These are phyloP conservation scores for Tagetes patula DNA, from an alignment of 129 eudicot species.

Conservation along the genomic window DNA sequence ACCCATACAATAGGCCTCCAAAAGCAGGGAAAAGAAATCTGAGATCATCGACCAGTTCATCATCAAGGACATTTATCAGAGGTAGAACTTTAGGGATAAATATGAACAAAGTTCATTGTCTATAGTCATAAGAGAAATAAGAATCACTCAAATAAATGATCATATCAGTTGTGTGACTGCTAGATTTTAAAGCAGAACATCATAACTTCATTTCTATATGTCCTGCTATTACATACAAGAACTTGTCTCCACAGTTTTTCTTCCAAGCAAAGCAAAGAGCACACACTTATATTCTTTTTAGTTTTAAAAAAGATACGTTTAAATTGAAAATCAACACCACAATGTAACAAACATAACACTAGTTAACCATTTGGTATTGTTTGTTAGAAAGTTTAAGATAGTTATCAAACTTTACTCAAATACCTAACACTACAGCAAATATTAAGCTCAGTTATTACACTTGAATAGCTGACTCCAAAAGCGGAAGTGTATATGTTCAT, in stretches of 20 bases:
- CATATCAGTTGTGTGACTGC: conserved; percentile 15
- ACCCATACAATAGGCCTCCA: conserved; percentile 97
- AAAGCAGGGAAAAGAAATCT: conserved; percentile 95
- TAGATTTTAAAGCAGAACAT: conserved; percentile 15
- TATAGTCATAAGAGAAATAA: background rate
- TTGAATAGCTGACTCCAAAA: background rate
- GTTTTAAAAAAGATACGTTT: background rate
- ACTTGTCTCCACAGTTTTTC: conserved; percentile 7
- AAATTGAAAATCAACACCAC: conserved; percentile 18
- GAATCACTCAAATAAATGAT: conserved; percentile 8
- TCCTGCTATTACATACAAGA: conserved; percentile 13
- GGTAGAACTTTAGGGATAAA: conserved; percentile 5
- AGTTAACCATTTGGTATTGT: conserved; percentile 6
- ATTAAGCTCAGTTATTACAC: background rate
- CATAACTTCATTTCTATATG: conserved; percentile 15
- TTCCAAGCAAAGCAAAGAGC: background rate
- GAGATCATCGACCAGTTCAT: conserved; percentile 33
- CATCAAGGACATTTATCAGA: conserved; percentile 9
- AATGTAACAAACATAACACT: conserved; percentile 2
- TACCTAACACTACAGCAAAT: background rate
- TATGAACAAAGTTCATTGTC: background rate
- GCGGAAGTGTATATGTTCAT: background rate
- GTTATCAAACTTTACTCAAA: background rate
- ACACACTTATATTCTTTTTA: background rate
- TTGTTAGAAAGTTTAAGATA: background rate